phyloP scores from a whole-genome alignment of 2,329 filamentous ascomycete species.

The Clarireedia sp. region DNA sequence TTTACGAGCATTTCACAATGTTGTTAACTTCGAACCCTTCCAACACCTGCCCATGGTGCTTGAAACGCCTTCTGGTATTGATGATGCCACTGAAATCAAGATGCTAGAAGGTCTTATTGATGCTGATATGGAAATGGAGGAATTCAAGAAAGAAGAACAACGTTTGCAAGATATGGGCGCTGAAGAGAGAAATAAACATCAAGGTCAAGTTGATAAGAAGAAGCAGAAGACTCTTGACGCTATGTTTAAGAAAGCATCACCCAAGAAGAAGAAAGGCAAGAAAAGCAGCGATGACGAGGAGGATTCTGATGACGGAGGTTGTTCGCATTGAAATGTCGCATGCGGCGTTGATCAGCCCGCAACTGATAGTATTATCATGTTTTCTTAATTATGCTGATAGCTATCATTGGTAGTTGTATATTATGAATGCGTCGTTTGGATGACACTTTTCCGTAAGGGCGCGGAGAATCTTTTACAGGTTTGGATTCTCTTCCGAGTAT shows the following conservation, averaged over 20 bases:
- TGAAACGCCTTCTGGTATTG: slow-evolving; percentile 86
- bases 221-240: slow-evolving; percentile 40
- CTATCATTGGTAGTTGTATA: too few species aligned
- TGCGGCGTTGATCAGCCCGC: too few species aligned
- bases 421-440: too few species aligned
- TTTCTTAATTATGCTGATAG: too few species aligned
- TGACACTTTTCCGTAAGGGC: too few species aligned
- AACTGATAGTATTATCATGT: background rate
- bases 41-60: slow-evolving; percentile 81
- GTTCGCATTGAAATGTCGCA: slow-evolving; percentile 19
- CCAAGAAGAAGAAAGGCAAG: slow-evolving; percentile 33
- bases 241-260: slow-evolving; percentile 31
- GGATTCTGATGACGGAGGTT: slow-evolving; percentile 22
- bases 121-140: slow-evolving; percentile 67
- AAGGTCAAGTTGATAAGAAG: slow-evolving; percentile 74
- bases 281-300: slow-evolving; percentile 25
- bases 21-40: slow-evolving; percentile 77
- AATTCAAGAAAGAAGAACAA: slow-evolving; percentile 59
- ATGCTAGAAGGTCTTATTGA: slow-evolving; percentile 81
- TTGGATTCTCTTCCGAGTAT: too few species aligned
- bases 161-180: slow-evolving; percentile 60
- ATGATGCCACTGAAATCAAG: slow-evolving; percentile 80
- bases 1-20: slow-evolving; percentile 78
- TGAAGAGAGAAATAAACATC: slow-evolving; percentile 64
- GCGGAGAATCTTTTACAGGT: too few species aligned